These are phyloP conservation scores for Pythium guiyangense DNA, from an alignment of 352 stramenopile genomes.

Conservation along the genomic window DNA sequence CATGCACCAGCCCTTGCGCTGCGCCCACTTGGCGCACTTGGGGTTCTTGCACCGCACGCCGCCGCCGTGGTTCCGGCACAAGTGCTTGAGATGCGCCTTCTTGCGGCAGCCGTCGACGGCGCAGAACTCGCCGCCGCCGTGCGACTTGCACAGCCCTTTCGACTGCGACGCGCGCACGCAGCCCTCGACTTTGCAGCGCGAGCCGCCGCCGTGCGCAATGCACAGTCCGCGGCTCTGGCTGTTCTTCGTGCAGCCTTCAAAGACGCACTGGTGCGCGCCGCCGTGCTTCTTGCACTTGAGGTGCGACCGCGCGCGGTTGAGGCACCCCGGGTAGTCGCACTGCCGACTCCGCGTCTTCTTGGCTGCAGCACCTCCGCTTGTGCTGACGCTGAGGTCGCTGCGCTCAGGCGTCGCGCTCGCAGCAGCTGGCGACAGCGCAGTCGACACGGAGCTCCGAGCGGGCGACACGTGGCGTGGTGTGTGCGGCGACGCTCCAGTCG, in stretches of 20 bases:
- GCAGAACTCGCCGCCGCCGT: slow-evolving; percentile 80
- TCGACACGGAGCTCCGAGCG: too few relatives aligned
- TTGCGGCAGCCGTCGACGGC: slow-evolving; percentile 78
- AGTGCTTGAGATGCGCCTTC: slow-evolving; percentile 83
- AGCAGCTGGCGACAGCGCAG: neutral
- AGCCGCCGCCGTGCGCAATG: slow-evolving; percentile 80
- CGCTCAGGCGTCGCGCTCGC: neutral
- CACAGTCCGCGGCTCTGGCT: slow-evolving; percentile 83
- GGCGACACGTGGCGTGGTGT: too few relatives aligned
- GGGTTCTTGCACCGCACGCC: slow-evolving; percentile 76
- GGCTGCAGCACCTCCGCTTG: neutral
- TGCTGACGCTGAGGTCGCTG: too few relatives aligned
- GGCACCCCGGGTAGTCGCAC: slow-evolving; percentile 69
- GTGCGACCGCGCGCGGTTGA: slow-evolving; percentile 76
- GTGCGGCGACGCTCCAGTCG: neutral
- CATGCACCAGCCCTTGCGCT: slow-evolving; percentile 88
- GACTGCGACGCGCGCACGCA: slow-evolving; percentile 82
- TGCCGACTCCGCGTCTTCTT: slow-evolving; percentile 43
- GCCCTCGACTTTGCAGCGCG: slow-evolving; percentile 70
- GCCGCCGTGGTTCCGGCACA: slow-evolving; percentile 84
- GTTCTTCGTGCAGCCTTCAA: slow-evolving; percentile 85
- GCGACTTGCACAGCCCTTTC: slow-evolving; percentile 82
- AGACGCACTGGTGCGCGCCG: slow-evolving; percentile 80
- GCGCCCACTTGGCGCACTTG: slow-evolving; percentile 83
- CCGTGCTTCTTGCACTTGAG: slow-evolving; percentile 90